These are phyloP conservation scores for Bolboschoenoplectus hybrid DNA, from an alignment of 202 grass and related monocot genomes.

Conservation along the genomic window DNA sequence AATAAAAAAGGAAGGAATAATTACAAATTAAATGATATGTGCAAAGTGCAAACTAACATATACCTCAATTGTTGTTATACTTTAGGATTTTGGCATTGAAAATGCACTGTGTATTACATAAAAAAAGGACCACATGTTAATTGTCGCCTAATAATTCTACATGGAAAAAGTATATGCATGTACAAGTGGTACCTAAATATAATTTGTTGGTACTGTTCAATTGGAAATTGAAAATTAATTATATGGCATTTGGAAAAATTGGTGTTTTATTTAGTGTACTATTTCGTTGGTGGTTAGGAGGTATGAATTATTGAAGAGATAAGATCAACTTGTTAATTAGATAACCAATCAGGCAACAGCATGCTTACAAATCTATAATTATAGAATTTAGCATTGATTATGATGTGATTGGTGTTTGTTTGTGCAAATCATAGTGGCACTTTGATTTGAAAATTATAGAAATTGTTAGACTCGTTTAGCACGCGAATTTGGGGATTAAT, in stretches of 20 bases:
- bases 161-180: too few species aligned
- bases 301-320: slow-evolving; percentile 32
- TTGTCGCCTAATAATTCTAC: too few species aligned
- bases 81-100: too few species aligned
- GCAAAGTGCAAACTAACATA: too few species aligned
- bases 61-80: too few species aligned
- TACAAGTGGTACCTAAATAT: not conserved
- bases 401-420: slow-evolving; percentile 11
- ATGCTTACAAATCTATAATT: slow-evolving; percentile 15
- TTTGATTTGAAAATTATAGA: not conserved
- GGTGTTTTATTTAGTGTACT: not conserved
- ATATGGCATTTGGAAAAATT: not conserved
- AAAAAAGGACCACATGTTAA: too few species aligned
- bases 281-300: slow-evolving; percentile 32
- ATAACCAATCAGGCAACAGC: not conserved
- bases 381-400: slow-evolving; percentile 9
- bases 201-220: not conserved
- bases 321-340: slow-evolving; percentile 17
- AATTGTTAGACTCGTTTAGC: not conserved
- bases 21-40: too few species aligned
- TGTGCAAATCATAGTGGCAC: not conserved
- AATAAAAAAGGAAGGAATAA: too few species aligned
- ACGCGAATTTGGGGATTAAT: not conserved
- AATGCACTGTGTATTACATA: too few species aligned
- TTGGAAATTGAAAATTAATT: not conserved